phyloP scores from a whole-genome alignment of 2,329 filamentous ascomycete genomes.

The Drechslera avenae region DNA sequence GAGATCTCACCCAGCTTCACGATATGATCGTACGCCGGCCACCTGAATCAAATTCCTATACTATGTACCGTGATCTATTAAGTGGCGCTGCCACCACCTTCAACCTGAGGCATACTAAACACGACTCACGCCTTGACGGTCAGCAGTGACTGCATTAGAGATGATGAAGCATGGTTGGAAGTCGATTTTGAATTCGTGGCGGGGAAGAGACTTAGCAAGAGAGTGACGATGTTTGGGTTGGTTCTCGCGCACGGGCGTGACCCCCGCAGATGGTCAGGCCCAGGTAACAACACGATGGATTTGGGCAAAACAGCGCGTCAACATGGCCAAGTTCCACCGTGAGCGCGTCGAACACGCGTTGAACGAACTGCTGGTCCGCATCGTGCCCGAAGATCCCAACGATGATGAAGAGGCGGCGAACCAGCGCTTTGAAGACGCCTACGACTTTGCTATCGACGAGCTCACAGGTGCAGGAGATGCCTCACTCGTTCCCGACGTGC shows the following conservation, averaged over 20 bases:
- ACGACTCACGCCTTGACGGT: too few species aligned
- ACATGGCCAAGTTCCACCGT: constrained; percentile 42
- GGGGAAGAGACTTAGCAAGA: background rate
- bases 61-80: too few species aligned
- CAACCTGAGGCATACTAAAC: too few species aligned
- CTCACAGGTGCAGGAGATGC: constrained; percentile 55
- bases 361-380: constrained; percentile 75
- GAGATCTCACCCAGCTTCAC: too few species aligned
- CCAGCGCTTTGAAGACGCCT: constrained; percentile 68
- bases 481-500: constrained; percentile 71
- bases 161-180: too few species aligned
- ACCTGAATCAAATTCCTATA: too few species aligned
- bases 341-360: constrained; percentile 79
- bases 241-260: constrained; percentile 9
- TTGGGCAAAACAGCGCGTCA: constrained; percentile 29
- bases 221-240: background rate
- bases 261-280: constrained; percentile 10
- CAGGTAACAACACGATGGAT: constrained; percentile 11
- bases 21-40: too few species aligned
- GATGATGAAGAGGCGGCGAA: constrained; percentile 72
- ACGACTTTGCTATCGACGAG: constrained; percentile 56
- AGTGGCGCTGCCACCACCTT: too few species aligned
- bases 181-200: too few species aligned
- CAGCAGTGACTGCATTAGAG: too few species aligned
- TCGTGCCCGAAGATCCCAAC: constrained; percentile 69